These are phyloP conservation scores for Saksenaea oblongispora DNA, from an alignment of 371 early-diverging fungal species.

Conservation along the genomic window DNA sequence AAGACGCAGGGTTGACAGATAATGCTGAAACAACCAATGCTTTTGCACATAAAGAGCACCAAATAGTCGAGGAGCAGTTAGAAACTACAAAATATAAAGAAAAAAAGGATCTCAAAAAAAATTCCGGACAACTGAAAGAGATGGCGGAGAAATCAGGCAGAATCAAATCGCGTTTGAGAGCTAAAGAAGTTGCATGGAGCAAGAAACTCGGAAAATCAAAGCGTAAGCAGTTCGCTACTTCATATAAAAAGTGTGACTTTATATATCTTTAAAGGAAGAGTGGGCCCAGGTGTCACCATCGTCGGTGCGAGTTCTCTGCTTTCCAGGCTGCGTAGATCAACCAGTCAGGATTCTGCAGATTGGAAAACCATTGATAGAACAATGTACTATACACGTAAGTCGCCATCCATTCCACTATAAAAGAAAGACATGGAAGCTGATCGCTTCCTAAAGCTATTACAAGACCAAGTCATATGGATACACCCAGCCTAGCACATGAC, in stretches of 20 bases:
- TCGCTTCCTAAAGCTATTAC: background rate
- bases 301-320: background rate
- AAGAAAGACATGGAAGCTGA: background rate
- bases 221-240: background rate
- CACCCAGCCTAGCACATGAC: constrained; percentile 71
- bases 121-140: background rate
- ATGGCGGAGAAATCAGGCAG: background rate
- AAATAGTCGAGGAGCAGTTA: no score
- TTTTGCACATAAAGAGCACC: no score
- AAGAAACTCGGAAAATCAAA: background rate
- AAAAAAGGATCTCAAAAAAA: background rate
- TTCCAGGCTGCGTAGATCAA: background rate
- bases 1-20: no score
- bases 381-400: background rate
- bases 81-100: no score
- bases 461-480: background rate
- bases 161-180: background rate
- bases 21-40: no score
- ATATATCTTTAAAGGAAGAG: background rate
- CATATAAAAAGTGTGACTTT: background rate
- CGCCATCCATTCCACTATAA: background rate
- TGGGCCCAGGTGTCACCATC: background rate
- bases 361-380: background rate
- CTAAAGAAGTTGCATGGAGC: background rate
- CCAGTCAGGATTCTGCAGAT: background rate